Percentiles rank a stretch among this genome's conserved stretches.
phyloP scores from a whole-genome alignment of 2,329 filamentous ascomycete genomes.

The Ophiostoma australiae region DNA sequence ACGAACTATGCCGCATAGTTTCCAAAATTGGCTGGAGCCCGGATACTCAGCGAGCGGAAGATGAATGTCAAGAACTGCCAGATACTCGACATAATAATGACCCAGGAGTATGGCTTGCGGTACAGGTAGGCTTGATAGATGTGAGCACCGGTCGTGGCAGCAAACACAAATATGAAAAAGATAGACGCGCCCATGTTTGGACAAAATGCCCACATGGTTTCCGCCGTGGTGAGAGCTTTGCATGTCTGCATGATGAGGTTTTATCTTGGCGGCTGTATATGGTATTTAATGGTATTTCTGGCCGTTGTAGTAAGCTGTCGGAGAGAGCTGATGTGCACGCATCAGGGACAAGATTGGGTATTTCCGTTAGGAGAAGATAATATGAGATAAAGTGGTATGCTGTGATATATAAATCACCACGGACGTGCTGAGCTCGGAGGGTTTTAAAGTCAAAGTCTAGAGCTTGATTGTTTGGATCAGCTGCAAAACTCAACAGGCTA shows the following conservation, averaged over 20 bases:
- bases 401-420: no score
- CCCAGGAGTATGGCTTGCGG: conserved; percentile 1
- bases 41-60: not conserved
- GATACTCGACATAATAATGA: not conserved
- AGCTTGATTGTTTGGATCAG: not conserved
- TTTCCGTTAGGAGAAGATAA: no score
- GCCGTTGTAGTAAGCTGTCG: not conserved
- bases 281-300: not conserved
- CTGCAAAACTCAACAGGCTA: no score
- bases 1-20: not conserved
- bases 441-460: not conserved
- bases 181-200: conserved; percentile 1
- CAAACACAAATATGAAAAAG: not conserved
- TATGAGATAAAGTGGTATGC: no score
- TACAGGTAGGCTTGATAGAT: not conserved
- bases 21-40: not conserved
- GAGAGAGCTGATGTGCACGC: not conserved
- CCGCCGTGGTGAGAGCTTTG: not conserved
- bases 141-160: not conserved
- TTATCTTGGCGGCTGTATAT: not conserved
- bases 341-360: no score
- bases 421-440: not conserved
- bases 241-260: not conserved
- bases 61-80: conserved; percentile 4
- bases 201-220: not conserved